Evolutionary conservation across 2,329 filamentous ascomycete species (phyloP).

Genomic region (Nothophaeocryptopus gaeumannii): DNA sequence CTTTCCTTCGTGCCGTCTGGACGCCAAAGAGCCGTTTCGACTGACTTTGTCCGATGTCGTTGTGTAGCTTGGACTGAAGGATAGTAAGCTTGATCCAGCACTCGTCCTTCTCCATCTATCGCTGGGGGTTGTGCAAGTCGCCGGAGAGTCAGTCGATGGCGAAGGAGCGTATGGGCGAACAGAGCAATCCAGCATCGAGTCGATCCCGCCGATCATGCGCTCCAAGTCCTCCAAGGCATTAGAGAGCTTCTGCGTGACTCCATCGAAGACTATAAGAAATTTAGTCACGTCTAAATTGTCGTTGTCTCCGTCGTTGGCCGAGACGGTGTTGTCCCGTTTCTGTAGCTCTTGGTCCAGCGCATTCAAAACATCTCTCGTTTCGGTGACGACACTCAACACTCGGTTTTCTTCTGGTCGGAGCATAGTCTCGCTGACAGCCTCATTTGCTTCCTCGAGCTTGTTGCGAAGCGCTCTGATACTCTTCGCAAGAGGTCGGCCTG

Average conservation of each 20-base stretch:
- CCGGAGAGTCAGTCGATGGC: background rate
- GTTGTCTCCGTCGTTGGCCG: background rate
- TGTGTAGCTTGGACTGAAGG: no score
- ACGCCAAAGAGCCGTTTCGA: background rate
- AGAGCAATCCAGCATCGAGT: background rate
- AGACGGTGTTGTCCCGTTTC: background rate
- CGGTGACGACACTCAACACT: conserved; percentile 4
- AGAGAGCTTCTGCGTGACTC: conserved; percentile 1
- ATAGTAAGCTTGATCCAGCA: no score
- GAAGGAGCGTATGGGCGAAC: background rate
- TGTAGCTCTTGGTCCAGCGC: conserved; percentile 8
- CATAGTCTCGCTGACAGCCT: conserved; percentile 12
- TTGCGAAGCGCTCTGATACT: conserved; percentile 18
- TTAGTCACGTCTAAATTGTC: background rate
- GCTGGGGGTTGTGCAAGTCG: background rate
- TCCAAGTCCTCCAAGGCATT: background rate
- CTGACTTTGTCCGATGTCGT: background rate
- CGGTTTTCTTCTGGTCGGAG: conserved; percentile 7
- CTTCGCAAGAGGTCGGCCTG: conserved; percentile 8
- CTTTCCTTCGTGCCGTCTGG: background rate
- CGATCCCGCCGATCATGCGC: background rate
- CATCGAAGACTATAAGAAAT: conserved; percentile 1
- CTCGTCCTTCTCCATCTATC: background rate
- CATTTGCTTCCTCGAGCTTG: conserved; percentile 18
- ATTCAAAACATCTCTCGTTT: conserved; percentile 10